These are phyloP conservation scores for Jatropha multifida DNA, from an alignment of 441 rosid genomes.

Conservation along the genomic window DNA sequence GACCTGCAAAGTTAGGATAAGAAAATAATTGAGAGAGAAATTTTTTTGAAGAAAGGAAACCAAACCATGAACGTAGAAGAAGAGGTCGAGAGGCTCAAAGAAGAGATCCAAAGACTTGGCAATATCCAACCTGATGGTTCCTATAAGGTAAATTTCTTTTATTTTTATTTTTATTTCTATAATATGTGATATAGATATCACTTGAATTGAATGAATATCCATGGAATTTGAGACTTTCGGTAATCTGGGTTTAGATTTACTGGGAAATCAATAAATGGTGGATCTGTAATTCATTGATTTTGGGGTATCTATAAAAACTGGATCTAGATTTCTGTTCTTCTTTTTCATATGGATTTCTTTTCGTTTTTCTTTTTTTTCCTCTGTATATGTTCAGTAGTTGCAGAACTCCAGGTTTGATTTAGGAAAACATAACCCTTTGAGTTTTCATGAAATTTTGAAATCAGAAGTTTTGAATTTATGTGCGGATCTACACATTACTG, in stretches of 20 bases:
- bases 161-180: not conserved
- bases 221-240: not conserved
- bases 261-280: not conserved
- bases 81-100: slow-evolving; percentile 78
- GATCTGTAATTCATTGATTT: slow-evolving; percentile 5
- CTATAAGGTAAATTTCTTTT: slow-evolving; percentile 55
- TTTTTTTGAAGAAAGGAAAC: not conserved
- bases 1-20: no score
- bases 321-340: not conserved
- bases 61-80: slow-evolving; percentile 82
- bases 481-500: not conserved
- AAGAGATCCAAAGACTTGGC: slow-evolving; percentile 87
- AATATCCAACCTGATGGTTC: slow-evolving; percentile 82
- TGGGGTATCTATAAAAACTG: not conserved
- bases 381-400: not conserved
- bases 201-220: not conserved
- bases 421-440: not conserved
- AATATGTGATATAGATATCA: not conserved
- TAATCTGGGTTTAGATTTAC: not conserved
- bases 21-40: no score
- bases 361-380: not conserved
- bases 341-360: not conserved
- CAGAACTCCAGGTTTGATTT: not conserved
- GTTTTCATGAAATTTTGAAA: not conserved
- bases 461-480: not conserved